Base-by-base conservation (phyloP, 352 stramenopile genomes). In the Phytophthora kernoviae region DNA sequence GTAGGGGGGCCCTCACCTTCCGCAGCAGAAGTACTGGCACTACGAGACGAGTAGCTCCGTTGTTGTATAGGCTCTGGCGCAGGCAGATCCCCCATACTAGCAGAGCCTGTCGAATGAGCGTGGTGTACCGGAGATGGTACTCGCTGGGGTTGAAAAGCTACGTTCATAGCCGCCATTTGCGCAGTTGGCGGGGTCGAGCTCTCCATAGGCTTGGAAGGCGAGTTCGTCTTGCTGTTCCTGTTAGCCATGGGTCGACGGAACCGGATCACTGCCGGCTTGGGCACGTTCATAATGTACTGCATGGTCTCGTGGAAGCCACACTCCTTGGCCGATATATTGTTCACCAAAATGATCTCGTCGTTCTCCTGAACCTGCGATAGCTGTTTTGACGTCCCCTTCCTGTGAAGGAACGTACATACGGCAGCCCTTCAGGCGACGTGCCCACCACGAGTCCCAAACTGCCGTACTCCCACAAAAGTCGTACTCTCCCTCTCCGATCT, bases 401-500 rank as follows among this genome's bases (percentile, higher is more conserved):
- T 14, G 85, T 94, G 51, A 94, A 88, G 11, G 81, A 90, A 36
- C 85, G 81, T 14, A 94, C 85, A 53, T 90, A 93, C 5, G 85
- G 81, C 26, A 90, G 46, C 8, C 80, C 80, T 0, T 64, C 57
- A 1, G 68, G 57, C 2, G 81, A 87, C 48, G 80, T 82, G 24
- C 82, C 81, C 5, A 94, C 74, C 12, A 91, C 82, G 1, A 94
- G 74, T 11, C 85, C 85, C 0, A 94, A 62, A 9, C 78, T 74
- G 4, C 85, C 85, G 42, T 90, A 87, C 43, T 94, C 85, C 85
- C 85, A 94, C 33, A 92, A 60, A 94, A 92, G 44, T 94, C 85
- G 68, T 92, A 94, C 52, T 94, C 85, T 54, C 84, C 77, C 22
- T 86, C 73, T 5, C 46, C 44, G 5, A 93, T 33, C 30, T 78